Base-by-base conservation (phyloP, 2,329 filamentous ascomycete genomes). In the Colletotrichum siamense region DNA sequence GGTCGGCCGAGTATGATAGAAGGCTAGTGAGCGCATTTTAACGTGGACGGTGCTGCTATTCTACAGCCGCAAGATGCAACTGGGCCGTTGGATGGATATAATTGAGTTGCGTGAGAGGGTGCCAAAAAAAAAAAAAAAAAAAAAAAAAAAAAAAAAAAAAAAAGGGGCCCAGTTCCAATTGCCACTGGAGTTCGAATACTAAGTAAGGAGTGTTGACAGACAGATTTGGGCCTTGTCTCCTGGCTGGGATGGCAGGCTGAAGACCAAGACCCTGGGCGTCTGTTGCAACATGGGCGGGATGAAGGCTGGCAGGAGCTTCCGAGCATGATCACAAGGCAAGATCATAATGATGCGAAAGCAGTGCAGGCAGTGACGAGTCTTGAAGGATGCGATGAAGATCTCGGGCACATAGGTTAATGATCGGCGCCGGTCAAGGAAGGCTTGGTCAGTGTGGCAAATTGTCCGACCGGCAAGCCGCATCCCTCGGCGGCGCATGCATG, bases 321-420 rank as follows among this genome's bases (percentile, higher is more conserved):
- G 15, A 36, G 22, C 57, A 73, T 73, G 70, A 73, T 76, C 64
- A 69, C 70, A 65, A 59, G 49, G 22, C 59, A n/a, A 36, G 57
- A 69, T 76, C 73, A 73, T 65, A 15, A 76, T 73, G 70, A 70
- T 70, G 67, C 57, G 36, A 24, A 62, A 62, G 36, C 16, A 15
- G 24, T 44, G 63, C 39, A 49, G 61, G 64, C 15, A 65, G 64
- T 76, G 73, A 73, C 73, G 70, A 64, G 12, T 59, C 28, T 52
- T 57, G 44, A 52, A 69, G 32, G 34, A 67, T 67, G 34, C 57
- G 49, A 69, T 49, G 73, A 61, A 44, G 73, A 76, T 76, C 70
- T 59, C 49, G 44, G 34, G 57, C 64, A 36, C 44, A 76, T 57
- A 36, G 73, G 70, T 73, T 49, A 65, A 69, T 62, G 73, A 76